Conservation (phyloP, 805 yeast species). For the Cyberlindnera euphorbiae region DNA sequence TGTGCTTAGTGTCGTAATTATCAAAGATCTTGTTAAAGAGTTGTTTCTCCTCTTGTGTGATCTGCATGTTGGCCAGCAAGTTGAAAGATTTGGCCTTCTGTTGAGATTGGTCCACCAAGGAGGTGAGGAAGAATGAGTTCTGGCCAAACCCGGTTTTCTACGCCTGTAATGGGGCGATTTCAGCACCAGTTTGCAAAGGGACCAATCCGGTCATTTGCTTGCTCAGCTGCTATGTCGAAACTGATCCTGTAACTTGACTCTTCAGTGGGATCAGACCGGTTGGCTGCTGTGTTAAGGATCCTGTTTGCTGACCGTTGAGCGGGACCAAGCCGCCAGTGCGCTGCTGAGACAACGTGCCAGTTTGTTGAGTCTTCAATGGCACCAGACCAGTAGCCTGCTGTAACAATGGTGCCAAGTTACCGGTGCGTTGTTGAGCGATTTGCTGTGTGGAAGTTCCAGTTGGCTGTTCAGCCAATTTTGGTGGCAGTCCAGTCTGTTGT, state of each 20-base stretch:
- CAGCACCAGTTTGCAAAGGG: constrained; percentile 19
- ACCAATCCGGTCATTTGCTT: constrained; percentile 32
- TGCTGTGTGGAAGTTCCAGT: constrained; percentile 50
- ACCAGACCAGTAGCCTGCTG: constrained; percentile 34
- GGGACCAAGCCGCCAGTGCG: constrained; percentile 29
- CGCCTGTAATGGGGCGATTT: constrained; percentile 31
- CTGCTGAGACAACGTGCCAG: constrained; percentile 24
- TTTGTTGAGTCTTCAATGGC: constrained; percentile 21
- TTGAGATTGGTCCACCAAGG: constrained; percentile 63
- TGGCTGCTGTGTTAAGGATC: constrained; percentile 14
- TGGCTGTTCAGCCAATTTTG: constrained; percentile 31
- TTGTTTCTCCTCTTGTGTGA: constrained; percentile 77
- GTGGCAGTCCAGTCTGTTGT: constrained; percentile 63
- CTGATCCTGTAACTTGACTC: constrained; percentile 31
- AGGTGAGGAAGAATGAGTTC: constrained; percentile 33
- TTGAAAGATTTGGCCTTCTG: constrained; percentile 27
- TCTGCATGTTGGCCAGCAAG: constrained; percentile 35
- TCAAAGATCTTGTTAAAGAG: constrained; percentile 85
- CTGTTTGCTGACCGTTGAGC: constrained; percentile 20
- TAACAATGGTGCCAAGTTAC: constrained; percentile 14
- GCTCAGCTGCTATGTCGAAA: constrained; percentile 16
- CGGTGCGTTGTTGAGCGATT: constrained; percentile 34
- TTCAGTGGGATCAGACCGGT: constrained; percentile 11
- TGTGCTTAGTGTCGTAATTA: constrained; percentile 75
- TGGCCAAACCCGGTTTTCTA: constrained; percentile 43